Evolutionary conservation across 805 yeast species (phyloP), one percentile per base, ranked within the genome.

Genomic region (Peterozyma toletana): DNA sequence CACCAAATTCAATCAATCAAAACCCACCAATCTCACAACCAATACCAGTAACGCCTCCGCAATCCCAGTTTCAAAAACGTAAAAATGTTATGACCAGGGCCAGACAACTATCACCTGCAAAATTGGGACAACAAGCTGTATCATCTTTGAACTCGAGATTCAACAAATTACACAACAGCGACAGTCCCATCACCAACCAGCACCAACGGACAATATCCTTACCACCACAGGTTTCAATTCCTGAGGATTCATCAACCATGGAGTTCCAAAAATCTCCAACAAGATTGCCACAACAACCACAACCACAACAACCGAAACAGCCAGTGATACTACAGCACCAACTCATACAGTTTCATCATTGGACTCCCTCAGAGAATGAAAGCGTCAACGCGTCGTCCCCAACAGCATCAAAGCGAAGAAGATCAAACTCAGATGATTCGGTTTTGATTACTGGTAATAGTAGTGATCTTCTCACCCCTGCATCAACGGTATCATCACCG

Each of bases 81-180:
- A 35, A 40, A 38, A 47, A 62, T 42, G 9, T 40, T 33, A 14
- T 27, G 40, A 10, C 16, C 16, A 30, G 50, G 39, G 27, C 58
- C 48, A 59, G 81, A 48, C 77, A 82, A 14, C 58, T 72, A 30
- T 79, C 86, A 1, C 89, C 89, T 0, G 84, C 87, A 1, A 79
- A 78, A 51, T 70, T 81, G 10, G 90, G 90, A 1, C 88, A 88
- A 1, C 75, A 72, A 17, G 87, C 88, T 1, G 85, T 83, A 1
- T 83, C 86, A 0, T 65, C 68, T 1, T 52, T 75, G 31, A 59
- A 58, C 21, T 30, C 33, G 15, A 15, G 40, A 9, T 43, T 44
- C 38, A 43, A 16, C 33, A n/a, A 13, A 11, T n/a, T 30, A 33
- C 40, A 34, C 7, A 33, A 30, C 11, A 21, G 43, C 5, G 17